Base-by-base conservation (phyloP, 768 basidiomycete species). In the Melanogaster broomeanus region DNA sequence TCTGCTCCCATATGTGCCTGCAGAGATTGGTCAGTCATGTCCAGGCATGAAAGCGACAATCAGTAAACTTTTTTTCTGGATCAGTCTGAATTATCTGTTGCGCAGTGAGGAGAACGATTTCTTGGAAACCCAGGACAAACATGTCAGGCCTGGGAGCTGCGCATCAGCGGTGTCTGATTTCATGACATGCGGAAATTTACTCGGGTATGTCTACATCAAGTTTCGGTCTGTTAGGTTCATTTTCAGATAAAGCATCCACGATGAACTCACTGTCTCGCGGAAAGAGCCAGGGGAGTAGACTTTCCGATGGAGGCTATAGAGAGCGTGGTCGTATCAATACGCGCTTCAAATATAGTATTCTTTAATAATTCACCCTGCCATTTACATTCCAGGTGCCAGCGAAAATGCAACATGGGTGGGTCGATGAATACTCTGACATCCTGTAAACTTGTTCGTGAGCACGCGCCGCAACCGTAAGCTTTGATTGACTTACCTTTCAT, bases 341-440 rank as follows among this genome's bases (percentile, higher is more conserved):
- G 41, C 48, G 41, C 18, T 33, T 41, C 16, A 28, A n/a, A 46
- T 53, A 49, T 12, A 41, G 3, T 0, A n/a, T 48, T 31, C 25
- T 45, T 42, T 37, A 9, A 66, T 37, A 9, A 66, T 78, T 55
- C 62, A 93, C 93, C 70, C 83, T 77, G 42, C 94, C 97, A 62
- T 96, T 97, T 53, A 99, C 70, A 70, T 99, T 98, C 93, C 93
- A 99, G 2, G 95, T 97, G 2, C 97, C 96, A 30, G 81, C 77
- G 62, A 95, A 95, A 34, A 98, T 77, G 2, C 78, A 81, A 49
- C 87, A 84, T n/a, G 77, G 68, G 49, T 80, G 83, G 7, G 82
- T 80, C 2, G 85, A 81, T 0, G 95, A 95, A 71, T 95, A 99
- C 66, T 99, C 97, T 3, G 78, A 64, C 34, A 87, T 60, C 43